Conservation (phyloP, 257 asterid species). For the Salvia miltiorrhiza region DNA sequence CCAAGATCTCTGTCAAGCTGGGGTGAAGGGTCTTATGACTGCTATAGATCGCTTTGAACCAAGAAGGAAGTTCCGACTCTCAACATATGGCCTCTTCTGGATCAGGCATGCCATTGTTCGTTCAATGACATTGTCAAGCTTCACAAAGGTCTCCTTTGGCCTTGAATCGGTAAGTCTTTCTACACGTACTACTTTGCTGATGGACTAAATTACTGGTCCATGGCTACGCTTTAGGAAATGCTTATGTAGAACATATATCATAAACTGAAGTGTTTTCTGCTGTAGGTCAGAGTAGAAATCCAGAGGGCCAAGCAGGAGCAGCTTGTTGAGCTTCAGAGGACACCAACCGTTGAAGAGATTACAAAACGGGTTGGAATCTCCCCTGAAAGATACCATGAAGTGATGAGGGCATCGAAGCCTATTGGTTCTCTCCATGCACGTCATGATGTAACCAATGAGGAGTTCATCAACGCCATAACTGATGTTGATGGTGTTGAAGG, state of each 20-base stretch:
- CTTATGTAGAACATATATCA: neutral
- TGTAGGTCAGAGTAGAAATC: constrained; percentile 72
- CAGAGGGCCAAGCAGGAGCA: constrained; percentile 65
- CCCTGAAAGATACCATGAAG: constrained; percentile 74
- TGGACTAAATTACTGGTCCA: neutral
- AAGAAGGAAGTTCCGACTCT: constrained; percentile 45
- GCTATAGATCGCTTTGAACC: constrained; percentile 93
- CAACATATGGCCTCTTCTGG: constrained; percentile 91
- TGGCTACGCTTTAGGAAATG: neutral
- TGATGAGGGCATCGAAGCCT: constrained; percentile 70
- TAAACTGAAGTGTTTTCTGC: constrained; percentile 12
- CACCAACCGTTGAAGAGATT: constrained; percentile 67
- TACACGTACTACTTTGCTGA: neutral
- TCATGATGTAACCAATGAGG: constrained; percentile 67
- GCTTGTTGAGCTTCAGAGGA: constrained; percentile 56
- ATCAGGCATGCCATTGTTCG: constrained; percentile 88
- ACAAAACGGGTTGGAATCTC: constrained; percentile 58
- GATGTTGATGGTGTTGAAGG: constrained; percentile 73
- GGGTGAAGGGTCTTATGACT: constrained; percentile 93
- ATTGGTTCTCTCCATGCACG: constrained; percentile 64
- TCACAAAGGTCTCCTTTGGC: constrained; percentile 90
- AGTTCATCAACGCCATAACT: constrained; percentile 60
- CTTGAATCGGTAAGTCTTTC: constrained; percentile 75
- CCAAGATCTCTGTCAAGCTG: constrained; percentile 82
- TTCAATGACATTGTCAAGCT: constrained; percentile 86